A percentile compares a stretch with the other conserved stretches of the same genome.
phyloP scores from a whole-genome alignment of 257 asterid genomes.

The Solanum ahanhuiri region DNA sequence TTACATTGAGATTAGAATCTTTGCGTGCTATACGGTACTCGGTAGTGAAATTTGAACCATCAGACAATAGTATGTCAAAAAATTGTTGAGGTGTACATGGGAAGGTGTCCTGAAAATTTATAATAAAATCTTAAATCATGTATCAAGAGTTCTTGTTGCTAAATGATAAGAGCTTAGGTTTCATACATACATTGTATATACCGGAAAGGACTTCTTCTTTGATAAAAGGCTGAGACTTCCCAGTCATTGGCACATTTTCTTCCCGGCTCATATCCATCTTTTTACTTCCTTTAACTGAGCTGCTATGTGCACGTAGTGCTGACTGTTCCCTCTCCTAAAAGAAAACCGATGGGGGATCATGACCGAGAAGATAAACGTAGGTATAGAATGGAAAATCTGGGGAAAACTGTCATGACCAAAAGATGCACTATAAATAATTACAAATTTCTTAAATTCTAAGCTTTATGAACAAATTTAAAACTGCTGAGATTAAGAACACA shows the following conservation, averaged over 20 bases:
- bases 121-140: background rate
- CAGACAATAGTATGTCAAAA: conserved; percentile 61
- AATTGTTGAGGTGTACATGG: conserved; percentile 88
- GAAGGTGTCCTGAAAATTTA: conserved; percentile 52
- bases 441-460: background rate
- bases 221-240: conserved; percentile 61
- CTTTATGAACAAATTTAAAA: background rate
- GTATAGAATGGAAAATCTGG: background rate
- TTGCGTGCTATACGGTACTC: conserved; percentile 63
- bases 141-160: background rate
- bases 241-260: conserved; percentile 31
- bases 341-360: background rate
- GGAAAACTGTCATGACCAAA: background rate
- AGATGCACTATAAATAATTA: background rate
- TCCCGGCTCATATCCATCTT: conserved; percentile 29
- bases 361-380: background rate
- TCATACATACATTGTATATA: conserved; percentile 48
- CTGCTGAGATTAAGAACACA: background rate
- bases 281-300: conserved; percentile 37
- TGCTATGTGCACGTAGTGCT: conserved; percentile 66
- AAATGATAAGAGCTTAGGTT: background rate
- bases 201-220: conserved; percentile 72
- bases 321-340: conserved; percentile 69
- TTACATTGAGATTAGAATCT: conserved; percentile 70
- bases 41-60: conserved; percentile 64